phyloP scores from a whole-genome alignment of 139 green algal species.

The Auxenochlorella protothecoides region DNA sequence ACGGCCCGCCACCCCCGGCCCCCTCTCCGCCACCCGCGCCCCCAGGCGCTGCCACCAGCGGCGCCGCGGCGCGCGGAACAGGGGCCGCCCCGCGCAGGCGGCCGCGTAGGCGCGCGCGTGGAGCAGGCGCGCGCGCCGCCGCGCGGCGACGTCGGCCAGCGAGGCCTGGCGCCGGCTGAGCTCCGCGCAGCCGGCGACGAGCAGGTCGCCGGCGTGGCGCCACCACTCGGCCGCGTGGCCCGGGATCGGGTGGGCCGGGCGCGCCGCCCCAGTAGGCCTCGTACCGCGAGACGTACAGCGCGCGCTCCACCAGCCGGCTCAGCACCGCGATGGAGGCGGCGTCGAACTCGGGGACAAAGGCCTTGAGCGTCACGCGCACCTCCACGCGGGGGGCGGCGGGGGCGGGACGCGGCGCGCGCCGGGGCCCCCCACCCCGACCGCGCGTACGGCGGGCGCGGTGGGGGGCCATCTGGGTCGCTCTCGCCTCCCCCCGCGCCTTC shows the following conservation, averaged over 20 bases:
- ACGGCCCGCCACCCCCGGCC: conserved; percentile 10
- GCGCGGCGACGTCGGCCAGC: conserved; percentile 6
- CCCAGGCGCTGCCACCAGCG: not conserved
- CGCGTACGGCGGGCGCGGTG: not conserved
- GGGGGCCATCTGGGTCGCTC: not conserved
- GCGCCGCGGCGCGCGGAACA: conserved; percentile 8
- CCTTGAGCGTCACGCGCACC: conserved; percentile 27
- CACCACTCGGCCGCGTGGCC: conserved; percentile 29
- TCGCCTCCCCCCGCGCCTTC: not conserved
- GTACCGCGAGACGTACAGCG: conserved; percentile 26
- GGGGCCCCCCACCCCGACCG: not conserved
- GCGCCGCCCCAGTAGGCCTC: conserved; percentile 20
- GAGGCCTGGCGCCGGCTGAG: conserved; percentile 17
- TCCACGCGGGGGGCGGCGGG: conserved; percentile 16
- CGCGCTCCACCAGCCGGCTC: conserved; percentile 29
- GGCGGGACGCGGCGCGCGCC: not conserved
- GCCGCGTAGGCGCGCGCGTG: conserved; percentile 32
- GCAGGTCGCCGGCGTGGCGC: conserved; percentile 29
- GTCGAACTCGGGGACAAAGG: conserved; percentile 20
- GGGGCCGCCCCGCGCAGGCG: not conserved
- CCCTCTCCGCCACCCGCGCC: conserved; percentile 26
- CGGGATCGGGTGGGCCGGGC: conserved; percentile 26
- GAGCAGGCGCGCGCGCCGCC: conserved; percentile 10
- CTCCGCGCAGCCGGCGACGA: conserved; percentile 2
- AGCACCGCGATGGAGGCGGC: conserved; percentile 21